Evolutionary conservation across 768 basidiomycete genomes (phyloP).

Genomic region (Chiua virens): DNA sequence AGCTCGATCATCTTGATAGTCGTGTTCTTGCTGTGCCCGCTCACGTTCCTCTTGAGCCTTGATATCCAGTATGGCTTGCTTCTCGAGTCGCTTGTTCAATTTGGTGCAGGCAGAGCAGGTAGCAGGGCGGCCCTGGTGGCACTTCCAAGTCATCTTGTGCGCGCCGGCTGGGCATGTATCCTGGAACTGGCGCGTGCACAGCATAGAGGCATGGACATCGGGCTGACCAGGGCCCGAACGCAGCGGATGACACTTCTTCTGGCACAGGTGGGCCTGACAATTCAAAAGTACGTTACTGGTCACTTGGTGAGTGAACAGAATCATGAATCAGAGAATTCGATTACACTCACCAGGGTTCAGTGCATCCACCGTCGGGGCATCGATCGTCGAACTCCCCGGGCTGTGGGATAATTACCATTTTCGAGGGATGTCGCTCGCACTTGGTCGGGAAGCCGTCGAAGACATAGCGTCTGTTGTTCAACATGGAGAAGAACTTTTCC

Average conservation of each 20-base stretch:
- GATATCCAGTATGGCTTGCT: slow-evolving; percentile 41
- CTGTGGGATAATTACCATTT: slow-evolving; percentile 34
- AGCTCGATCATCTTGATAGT: slow-evolving; percentile 41
- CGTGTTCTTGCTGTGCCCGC: slow-evolving; percentile 43
- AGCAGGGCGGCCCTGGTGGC: slow-evolving; percentile 39
- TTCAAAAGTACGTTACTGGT: slow-evolving; percentile 14
- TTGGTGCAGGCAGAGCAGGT: slow-evolving; percentile 49
- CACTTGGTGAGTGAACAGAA: neutral
- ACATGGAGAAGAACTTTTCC: slow-evolving; percentile 46
- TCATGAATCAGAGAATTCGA: neutral
- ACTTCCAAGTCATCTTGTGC: slow-evolving; percentile 48
- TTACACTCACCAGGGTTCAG: slow-evolving; percentile 52
- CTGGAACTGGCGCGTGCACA: slow-evolving; percentile 39
- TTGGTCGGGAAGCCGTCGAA: slow-evolving; percentile 61
- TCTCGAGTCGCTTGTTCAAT: slow-evolving; percentile 40
- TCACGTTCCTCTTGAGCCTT: slow-evolving; percentile 46
- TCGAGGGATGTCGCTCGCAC: slow-evolving; percentile 56
- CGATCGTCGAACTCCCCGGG: slow-evolving; percentile 51
- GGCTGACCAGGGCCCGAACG: slow-evolving; percentile 45
- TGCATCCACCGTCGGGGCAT: slow-evolving; percentile 67
- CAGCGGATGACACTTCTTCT: slow-evolving; percentile 60
- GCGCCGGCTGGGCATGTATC: slow-evolving; percentile 41
- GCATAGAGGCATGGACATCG: slow-evolving; percentile 31
- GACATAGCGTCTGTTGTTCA: slow-evolving; percentile 44
- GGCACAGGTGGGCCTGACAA: slow-evolving; percentile 45